These are phyloP conservation scores for Forsythia suspensa DNA, from an alignment of 257 asterid species.

Conservation along the genomic window DNA sequence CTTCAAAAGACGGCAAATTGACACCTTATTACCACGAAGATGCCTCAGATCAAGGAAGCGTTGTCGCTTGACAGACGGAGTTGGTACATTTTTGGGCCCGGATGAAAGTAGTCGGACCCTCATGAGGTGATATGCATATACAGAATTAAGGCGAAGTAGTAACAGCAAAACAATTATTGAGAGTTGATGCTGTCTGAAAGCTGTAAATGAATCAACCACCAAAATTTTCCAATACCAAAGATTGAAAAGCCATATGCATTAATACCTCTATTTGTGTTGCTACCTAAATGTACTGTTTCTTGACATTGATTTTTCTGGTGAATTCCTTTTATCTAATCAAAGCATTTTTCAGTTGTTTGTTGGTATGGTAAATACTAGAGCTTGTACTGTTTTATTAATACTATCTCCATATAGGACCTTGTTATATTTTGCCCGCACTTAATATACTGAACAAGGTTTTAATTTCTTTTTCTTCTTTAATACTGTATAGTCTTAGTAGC, in stretches of 20 bases:
- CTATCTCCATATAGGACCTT: no score
- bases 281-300: constrained; percentile 25
- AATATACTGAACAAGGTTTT: no score
- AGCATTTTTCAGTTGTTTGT: constrained; percentile 22
- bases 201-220: constrained; percentile 46
- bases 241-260: constrained; percentile 27
- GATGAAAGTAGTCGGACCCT: neutral
- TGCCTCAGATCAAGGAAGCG: constrained; percentile 70
- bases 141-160: constrained; percentile 2
- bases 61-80: constrained; percentile 36
- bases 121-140: neutral
- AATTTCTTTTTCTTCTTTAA: neutral
- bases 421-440: no score
- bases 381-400: neutral
- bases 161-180: constrained; percentile 8
- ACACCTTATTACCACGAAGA: constrained; percentile 87
- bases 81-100: neutral
- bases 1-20: constrained; percentile 68
- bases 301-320: constrained; percentile 26
- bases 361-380: constrained; percentile 34
- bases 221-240: constrained; percentile 25
- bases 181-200: constrained; percentile 29
- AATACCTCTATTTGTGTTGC: constrained; percentile 18
- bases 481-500: neutral
- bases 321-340: constrained; percentile 18